A percentile compares a stretch with the other conserved stretches of the same genome.
Evolutionary conservation across 1,139 yeast genomes (phyloP).

Genomic region (Arxiozyma telluris): DNA sequence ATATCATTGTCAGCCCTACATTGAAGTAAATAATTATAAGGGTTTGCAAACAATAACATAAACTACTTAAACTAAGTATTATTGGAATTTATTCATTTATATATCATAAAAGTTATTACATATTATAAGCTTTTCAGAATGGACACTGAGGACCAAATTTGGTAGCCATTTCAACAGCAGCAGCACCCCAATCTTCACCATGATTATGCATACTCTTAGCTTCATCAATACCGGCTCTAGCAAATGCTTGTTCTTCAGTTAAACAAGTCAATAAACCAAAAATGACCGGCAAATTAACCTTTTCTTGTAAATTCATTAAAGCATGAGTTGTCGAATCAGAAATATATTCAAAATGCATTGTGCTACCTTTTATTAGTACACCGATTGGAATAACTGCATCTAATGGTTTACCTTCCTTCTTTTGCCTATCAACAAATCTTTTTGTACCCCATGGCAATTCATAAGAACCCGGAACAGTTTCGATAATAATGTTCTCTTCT

Average conservation of each 20-base stretch:
- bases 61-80: no score
- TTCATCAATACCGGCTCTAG: slow-evolving; percentile 84
- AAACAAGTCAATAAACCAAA: slow-evolving; percentile 90
- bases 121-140: slow-evolving; percentile 3
- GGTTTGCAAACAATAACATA: background rate
- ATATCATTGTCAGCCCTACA: no score
- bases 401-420: slow-evolving; percentile 40
- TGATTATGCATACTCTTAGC: slow-evolving; percentile 71
- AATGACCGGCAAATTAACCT: slow-evolving; percentile 67
- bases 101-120: background rate
- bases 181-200: slow-evolving; percentile 98
- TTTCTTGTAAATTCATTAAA: slow-evolving; percentile 72
- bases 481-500: slow-evolving; percentile 66
- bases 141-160: slow-evolving; percentile 34
- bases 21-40: no score
- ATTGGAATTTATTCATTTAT: background rate
- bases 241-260: slow-evolving; percentile 88
- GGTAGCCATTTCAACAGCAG: slow-evolving; percentile 92
- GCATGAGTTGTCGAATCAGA: slow-evolving; percentile 85
- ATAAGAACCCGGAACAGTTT: slow-evolving; percentile 88
- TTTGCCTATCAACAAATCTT: slow-evolving; percentile 42
- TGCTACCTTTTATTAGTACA: slow-evolving; percentile 87
- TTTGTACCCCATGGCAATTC: slow-evolving; percentile 82
- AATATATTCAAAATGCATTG: slow-evolving; percentile 97
- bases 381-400: slow-evolving; percentile 94